A percentile compares a stretch with the other conserved stretches of the same genome.
Evolutionary conservation across 2,329 filamentous ascomycete species (phyloP).

Genomic region (Aureobasidium subglaciale): DNA sequence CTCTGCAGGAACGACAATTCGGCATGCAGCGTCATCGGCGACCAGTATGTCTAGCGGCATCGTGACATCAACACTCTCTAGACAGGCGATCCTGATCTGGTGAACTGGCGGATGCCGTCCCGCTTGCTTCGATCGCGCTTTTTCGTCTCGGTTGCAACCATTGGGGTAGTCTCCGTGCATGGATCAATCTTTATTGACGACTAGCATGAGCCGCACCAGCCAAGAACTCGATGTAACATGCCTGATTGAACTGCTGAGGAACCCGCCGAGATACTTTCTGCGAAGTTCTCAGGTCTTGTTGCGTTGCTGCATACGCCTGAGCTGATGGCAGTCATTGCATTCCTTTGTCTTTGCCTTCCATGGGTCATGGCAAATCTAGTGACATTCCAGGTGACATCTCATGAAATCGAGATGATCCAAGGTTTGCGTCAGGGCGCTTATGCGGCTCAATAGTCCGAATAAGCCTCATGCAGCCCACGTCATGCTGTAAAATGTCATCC

Average conservation of each 20-base stretch:
- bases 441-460: not conserved
- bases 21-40: constrained; percentile 12
- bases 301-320: not conserved
- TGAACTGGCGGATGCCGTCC: constrained; percentile 4
- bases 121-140: constrained; percentile 2
- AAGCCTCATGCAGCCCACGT: not conserved
- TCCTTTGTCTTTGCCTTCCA: not conserved
- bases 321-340: not conserved
- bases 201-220: not conserved
- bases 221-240: not conserved
- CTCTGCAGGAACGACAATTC: constrained; percentile 9
- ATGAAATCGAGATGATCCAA: not conserved
- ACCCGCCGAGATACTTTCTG: not conserved
- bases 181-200: not conserved
- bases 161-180: constrained; percentile 5
- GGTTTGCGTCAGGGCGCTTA: not conserved
- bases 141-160: constrained; percentile 10
- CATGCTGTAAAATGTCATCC: not conserved
- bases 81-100: not conserved
- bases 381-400: not conserved
- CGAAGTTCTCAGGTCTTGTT: too few relatives aligned
- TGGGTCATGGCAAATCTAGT: not conserved
- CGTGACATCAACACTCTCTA: constrained; percentile 13
- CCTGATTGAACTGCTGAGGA: not conserved
- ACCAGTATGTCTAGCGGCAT: not conserved